Conservation (phyloP, 805 yeast genomes). For the Metschnikowia vanudenii region DNA sequence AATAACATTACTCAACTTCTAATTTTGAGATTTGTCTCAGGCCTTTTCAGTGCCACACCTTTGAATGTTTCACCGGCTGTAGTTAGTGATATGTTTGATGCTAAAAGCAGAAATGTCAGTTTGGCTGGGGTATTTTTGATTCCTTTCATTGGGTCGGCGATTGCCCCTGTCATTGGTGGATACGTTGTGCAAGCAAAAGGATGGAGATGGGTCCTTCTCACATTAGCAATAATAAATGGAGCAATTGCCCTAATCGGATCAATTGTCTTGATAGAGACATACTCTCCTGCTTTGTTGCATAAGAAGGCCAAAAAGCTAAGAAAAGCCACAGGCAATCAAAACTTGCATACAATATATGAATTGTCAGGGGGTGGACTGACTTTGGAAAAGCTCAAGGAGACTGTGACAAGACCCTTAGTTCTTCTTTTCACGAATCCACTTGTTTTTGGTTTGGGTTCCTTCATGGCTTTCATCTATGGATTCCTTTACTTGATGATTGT, state of each 20-base stretch:
- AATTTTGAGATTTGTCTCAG: slow-evolving; percentile 35
- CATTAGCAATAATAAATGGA: slow-evolving; percentile 36
- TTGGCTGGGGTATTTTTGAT: slow-evolving; percentile 37
- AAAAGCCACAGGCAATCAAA: slow-evolving; percentile 34
- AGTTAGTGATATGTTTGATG: slow-evolving; percentile 37
- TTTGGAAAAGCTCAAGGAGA: slow-evolving; percentile 22
- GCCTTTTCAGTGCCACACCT: slow-evolving; percentile 39
- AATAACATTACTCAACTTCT: slow-evolving; percentile 33
- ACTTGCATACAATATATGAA: slow-evolving; percentile 40
- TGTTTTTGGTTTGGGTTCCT: slow-evolving; percentile 40
- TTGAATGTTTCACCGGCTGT: slow-evolving; percentile 42
- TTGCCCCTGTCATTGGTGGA: slow-evolving; percentile 39
- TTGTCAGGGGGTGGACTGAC: slow-evolving; percentile 30
- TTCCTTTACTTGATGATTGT: slow-evolving; percentile 42
- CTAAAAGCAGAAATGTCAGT: slow-evolving; percentile 31
- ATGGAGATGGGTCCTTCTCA: slow-evolving; percentile 41
- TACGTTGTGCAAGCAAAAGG: slow-evolving; percentile 30
- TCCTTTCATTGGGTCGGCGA: slow-evolving; percentile 40
- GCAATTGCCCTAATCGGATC: slow-evolving; percentile 32
- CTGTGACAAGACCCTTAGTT: slow-evolving; percentile 34
- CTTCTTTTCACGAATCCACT: slow-evolving; percentile 37
- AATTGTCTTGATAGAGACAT: slow-evolving; percentile 34
- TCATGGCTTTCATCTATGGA: slow-evolving; percentile 44
- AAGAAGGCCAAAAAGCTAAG: slow-evolving; percentile 29
- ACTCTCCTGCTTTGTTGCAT: slow-evolving; percentile 34